Evolutionary conservation across 1,284 basidiomycete species (phyloP).

Genomic region (Xerocomus amazonicus): DNA sequence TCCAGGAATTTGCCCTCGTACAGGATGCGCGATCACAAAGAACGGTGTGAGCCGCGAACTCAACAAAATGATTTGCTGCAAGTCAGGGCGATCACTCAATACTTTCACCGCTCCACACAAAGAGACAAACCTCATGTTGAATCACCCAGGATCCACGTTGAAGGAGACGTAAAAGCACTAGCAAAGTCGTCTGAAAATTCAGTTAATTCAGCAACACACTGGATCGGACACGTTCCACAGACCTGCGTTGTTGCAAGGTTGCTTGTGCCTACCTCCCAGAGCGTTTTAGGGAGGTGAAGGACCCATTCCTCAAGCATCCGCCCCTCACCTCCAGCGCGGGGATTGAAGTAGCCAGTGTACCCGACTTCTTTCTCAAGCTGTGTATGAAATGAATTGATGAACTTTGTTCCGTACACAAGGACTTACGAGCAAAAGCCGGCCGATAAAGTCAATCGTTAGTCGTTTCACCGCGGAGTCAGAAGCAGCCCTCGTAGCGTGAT

Average conservation of each 20-base stretch:
- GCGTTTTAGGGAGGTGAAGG: constrained; percentile 63
- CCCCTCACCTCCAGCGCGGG: constrained; percentile 33
- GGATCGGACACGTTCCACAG: constrained; percentile 13
- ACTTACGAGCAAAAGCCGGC: constrained; percentile 63
- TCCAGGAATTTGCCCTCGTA: constrained; percentile 64
- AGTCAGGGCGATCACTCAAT: constrained; percentile 16
- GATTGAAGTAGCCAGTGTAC: constrained; percentile 51
- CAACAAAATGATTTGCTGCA: constrained; percentile 34
- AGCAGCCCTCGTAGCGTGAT: constrained; percentile 54
- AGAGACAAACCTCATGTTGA: constrained; percentile 40
- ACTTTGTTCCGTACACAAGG: not conserved
- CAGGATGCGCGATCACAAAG: constrained; percentile 71
- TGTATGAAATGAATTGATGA: not conserved
- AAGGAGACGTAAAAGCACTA: constrained; percentile 56
- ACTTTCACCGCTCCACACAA: constrained; percentile 10
- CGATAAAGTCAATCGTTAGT: constrained; percentile 69
- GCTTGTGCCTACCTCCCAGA: constrained; percentile 78
- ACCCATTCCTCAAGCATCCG: constrained; percentile 59
- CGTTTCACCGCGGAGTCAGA: constrained; percentile 62
- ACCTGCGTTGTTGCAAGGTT: constrained; percentile 60
- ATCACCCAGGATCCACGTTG: constrained; percentile 53
- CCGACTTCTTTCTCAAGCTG: constrained; percentile 62
- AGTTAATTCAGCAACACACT: constrained; percentile 9
- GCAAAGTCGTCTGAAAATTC: constrained; percentile 51
- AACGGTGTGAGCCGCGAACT: constrained; percentile 67